Conservation (phyloP, 257 asterid species). For the Lithospermum erythrorhizon region DNA sequence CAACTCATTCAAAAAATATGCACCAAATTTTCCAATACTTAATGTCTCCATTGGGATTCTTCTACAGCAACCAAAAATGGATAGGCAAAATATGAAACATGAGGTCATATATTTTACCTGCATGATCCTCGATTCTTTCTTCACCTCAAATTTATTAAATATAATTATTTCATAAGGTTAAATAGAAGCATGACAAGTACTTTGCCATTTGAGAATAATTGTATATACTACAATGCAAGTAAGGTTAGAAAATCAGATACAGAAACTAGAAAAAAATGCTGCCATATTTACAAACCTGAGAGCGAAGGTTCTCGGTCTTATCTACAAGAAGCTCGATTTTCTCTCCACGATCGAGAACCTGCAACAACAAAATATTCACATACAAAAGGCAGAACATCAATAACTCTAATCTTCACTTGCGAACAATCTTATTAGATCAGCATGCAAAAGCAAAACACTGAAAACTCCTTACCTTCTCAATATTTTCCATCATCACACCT, state of each 20-base stretch:
- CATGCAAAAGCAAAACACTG: neutral
- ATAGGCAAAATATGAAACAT: no score
- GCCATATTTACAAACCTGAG: conserved; percentile 27
- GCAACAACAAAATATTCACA: conserved; percentile 1
- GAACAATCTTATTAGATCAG: neutral
- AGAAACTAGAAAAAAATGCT: neutral
- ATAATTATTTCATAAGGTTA: neutral
- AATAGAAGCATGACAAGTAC: neutral
- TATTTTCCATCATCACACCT: neutral
- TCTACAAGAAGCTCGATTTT: conserved; percentile 43
- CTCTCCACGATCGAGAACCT: conserved; percentile 55
- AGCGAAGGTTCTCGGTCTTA: conserved; percentile 47
- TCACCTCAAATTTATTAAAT: no score
- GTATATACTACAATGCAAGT: neutral
- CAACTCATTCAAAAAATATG: no score
- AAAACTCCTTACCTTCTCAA: neutral
- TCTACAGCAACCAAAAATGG: no score
- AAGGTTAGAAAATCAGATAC: neutral
- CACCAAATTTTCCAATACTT: no score
- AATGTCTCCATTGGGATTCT: no score
- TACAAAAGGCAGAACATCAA: neutral
- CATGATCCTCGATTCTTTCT: no score
- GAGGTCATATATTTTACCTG: no score
- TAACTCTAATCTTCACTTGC: neutral
- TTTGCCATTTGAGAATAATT: neutral